phyloP scores from a whole-genome alignment of 2,329 filamentous ascomycete species.

The Cadophora malorum region DNA sequence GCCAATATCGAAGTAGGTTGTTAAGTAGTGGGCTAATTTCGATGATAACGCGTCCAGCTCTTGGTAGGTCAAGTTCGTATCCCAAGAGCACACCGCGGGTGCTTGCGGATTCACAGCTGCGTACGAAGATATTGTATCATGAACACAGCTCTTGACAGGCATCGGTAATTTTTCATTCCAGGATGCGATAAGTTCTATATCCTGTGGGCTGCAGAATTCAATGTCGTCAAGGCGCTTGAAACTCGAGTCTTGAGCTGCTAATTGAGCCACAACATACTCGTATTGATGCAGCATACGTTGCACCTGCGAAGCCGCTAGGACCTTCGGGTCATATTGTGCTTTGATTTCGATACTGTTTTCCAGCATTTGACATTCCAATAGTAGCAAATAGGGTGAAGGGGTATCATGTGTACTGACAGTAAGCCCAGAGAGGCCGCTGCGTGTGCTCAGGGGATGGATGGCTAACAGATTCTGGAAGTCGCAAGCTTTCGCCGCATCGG shows the following conservation, averaged over 20 bases:
- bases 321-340: constrained; percentile 50
- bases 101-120: neutral
- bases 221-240: neutral
- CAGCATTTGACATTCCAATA: constrained; percentile 52
- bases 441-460: constrained; percentile 42
- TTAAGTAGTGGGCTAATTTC: constrained; percentile 30
- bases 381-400: constrained; percentile 50
- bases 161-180: neutral
- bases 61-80: constrained; percentile 37
- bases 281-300: constrained; percentile 10
- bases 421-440: neutral
- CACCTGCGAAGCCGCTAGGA: constrained; percentile 12
- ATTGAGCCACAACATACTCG: neutral
- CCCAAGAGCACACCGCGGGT: constrained; percentile 32
- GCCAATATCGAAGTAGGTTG: constrained; percentile 28
- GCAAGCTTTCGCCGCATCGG: constrained; percentile 48
- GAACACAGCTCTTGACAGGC: constrained; percentile 16
- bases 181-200: neutral
- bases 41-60: constrained; percentile 37
- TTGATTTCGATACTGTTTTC: constrained; percentile 50
- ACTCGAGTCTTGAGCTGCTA: neutral
- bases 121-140: constrained; percentile 13
- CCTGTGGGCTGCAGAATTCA: constrained; percentile 11
- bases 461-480: constrained; percentile 50
- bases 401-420: constrained; percentile 41